Evolutionary conservation across 108 stramenopile species (phyloP).

Genomic region (Nitzschia putrida): DNA sequence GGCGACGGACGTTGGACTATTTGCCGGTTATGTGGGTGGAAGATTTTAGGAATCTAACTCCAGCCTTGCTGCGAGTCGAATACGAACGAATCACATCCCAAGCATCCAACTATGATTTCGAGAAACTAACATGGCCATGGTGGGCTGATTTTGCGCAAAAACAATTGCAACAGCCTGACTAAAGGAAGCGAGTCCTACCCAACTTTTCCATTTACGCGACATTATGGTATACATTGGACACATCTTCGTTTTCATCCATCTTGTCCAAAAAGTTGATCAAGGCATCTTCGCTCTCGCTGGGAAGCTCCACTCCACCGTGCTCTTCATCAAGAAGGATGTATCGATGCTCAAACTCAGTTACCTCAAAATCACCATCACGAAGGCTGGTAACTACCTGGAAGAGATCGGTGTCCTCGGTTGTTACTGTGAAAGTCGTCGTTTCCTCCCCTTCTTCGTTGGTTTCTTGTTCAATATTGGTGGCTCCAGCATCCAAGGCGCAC

Average conservation of each 20-base stretch:
- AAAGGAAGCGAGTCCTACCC: background rate
- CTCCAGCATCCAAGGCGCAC: conserved; percentile 70
- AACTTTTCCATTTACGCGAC: conserved; percentile 20
- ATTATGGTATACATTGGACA: conserved; percentile 68
- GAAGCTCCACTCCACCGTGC: conserved; percentile 39
- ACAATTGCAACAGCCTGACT: background rate
- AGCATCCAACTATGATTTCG: conserved; percentile 21
- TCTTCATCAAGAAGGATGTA: conserved; percentile 53
- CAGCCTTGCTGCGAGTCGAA: conserved; percentile 38
- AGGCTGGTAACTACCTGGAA: conserved; percentile 50
- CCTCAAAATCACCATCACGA: conserved; percentile 29
- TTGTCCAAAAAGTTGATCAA: conserved; percentile 62
- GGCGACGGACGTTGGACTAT: conserved; percentile 41
- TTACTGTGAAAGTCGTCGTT: conserved; percentile 37
- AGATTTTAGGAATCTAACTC: conserved; percentile 48
- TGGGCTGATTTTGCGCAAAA: conserved; percentile 52
- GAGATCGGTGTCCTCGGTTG: conserved; percentile 59
- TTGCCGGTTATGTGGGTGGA: conserved; percentile 60
- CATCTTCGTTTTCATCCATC: conserved; percentile 69
- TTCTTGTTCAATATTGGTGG: conserved; percentile 55
- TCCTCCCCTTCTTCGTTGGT: conserved; percentile 1
- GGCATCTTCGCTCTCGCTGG: conserved; percentile 40
- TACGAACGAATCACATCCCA: conserved; percentile 34
- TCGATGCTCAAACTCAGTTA: conserved; percentile 59
- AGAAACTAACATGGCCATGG: conserved; percentile 48